Evolutionary conservation across 2,329 filamentous ascomycete species (phyloP).

Genomic region (Peltaster fructicola): DNA sequence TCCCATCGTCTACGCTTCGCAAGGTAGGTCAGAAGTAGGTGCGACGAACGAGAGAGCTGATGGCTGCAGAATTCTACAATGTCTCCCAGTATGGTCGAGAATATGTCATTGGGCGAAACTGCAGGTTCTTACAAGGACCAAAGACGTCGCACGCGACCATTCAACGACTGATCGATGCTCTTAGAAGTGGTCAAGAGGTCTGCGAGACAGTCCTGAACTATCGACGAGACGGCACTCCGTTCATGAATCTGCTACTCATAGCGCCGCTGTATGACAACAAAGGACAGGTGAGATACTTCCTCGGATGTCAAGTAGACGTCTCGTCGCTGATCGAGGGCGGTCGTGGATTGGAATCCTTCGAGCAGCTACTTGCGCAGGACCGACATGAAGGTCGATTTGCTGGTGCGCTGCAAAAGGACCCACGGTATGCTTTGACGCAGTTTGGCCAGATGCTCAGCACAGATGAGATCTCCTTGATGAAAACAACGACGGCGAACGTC

Average conservation of each 20-base stretch:
- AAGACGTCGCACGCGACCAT: conserved; percentile 20
- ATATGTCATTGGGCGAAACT: conserved; percentile 27
- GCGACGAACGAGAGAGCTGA: conserved; percentile 1
- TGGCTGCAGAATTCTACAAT: conserved; percentile 23
- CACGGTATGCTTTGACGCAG: conserved; percentile 13
- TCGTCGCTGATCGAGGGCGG: conserved; percentile 20
- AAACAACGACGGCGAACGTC: conserved; percentile 7
- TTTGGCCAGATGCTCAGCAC: conserved; percentile 15
- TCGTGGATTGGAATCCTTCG: conserved; percentile 20
- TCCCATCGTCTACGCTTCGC: conserved; percentile 28
- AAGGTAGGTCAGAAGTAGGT: conserved; percentile 13
- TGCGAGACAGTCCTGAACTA: conserved; percentile 29
- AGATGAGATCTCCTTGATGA: conserved; percentile 18
- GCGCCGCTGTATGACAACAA: conserved; percentile 26
- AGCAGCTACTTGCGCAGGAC: conserved; percentile 17
- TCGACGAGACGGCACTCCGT: conserved; percentile 22
- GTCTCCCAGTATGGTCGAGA: conserved; percentile 26
- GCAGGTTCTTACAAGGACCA: conserved; percentile 27
- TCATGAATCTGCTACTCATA: conserved; percentile 24
- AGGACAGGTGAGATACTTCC: conserved; percentile 22
- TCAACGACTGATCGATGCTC: conserved; percentile 19
- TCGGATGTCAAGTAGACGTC: conserved; percentile 24
- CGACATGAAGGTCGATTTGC: conserved; percentile 13
- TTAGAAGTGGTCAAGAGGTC: conserved; percentile 22
- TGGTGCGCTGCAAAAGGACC: conserved; percentile 7